Percentiles rank a stretch among this genome's conserved stretches.
phyloP scores from a whole-genome alignment of 371 early-diverging fungal genomes.

The Mortierella sp. region DNA sequence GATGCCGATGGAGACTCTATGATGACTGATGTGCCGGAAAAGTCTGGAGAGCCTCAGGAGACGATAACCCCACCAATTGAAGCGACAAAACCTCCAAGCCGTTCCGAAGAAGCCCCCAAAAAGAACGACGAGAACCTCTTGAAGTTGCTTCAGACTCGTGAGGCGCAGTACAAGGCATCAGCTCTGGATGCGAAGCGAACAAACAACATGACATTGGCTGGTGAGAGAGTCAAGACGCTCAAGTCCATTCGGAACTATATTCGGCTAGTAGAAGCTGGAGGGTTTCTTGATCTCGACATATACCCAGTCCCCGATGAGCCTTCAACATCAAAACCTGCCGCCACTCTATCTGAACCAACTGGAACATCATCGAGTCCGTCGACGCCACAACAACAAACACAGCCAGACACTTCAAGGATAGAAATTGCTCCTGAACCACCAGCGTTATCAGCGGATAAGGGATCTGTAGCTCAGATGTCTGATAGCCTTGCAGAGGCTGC shows the following conservation, averaged over 20 bases:
- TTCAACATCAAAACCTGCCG: not conserved
- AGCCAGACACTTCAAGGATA: not conserved
- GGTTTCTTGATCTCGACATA: conserved; percentile 42
- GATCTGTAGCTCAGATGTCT: conserved; percentile 27
- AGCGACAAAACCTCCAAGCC: conserved; percentile 14
- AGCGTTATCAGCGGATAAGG: conserved; percentile 10
- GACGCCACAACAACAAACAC: not conserved
- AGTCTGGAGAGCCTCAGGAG: not conserved
- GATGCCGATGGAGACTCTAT: conserved; percentile 29
- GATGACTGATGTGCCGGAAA: conserved; percentile 13
- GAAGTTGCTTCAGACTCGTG: conserved; percentile 26
- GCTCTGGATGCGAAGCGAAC: conserved; percentile 31
- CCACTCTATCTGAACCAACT: not conserved
- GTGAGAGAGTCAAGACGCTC: conserved; percentile 30
- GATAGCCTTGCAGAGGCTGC: conserved; percentile 38
- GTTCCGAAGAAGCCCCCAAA: conserved; percentile 19
- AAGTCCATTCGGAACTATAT: conserved; percentile 36
- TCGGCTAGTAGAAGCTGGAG: conserved; percentile 39
- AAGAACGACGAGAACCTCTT: conserved; percentile 27
- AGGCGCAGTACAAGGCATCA: conserved; percentile 37
- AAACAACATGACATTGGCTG: conserved; percentile 29
- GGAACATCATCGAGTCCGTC: conserved; percentile 1
- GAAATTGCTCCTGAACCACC: conserved; percentile 3
- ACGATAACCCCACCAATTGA: not conserved
- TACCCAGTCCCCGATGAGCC: conserved; percentile 51